Percentiles rank a stretch among this genome's conserved stretches.
phyloP scores from a whole-genome alignment of 768 basidiomycete species.

The Plicaturopsis crispa region DNA sequence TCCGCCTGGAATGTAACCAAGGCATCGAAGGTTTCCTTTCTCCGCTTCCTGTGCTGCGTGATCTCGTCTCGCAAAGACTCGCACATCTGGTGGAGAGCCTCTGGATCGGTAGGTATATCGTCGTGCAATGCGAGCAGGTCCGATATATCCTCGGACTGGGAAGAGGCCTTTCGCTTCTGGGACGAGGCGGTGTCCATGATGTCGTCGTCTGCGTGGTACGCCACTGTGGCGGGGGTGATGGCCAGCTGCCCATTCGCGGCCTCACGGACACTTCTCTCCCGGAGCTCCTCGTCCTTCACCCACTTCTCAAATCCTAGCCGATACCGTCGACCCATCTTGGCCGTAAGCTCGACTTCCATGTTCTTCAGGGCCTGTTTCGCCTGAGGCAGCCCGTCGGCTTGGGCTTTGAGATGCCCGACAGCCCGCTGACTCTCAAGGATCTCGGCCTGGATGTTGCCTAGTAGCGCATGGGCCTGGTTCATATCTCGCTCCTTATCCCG shows the following conservation, averaged over 20 bases:
- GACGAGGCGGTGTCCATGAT: conserved; percentile 27
- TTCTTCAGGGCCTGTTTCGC: conserved; percentile 50
- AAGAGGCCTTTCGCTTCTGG: conserved; percentile 44
- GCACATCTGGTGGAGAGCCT: conserved; percentile 45
- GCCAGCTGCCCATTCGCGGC: conserved; percentile 50
- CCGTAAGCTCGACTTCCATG: conserved; percentile 57
- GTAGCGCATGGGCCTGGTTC: conserved; percentile 79
- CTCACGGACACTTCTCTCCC: conserved; percentile 65
- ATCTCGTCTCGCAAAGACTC: conserved; percentile 61
- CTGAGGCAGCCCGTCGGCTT: conserved; percentile 59
- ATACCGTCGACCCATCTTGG: conserved; percentile 78
- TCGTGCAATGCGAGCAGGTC: conserved; percentile 56
- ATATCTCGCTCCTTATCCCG: conserved; percentile 88
- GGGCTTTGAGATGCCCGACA: conserved; percentile 58
- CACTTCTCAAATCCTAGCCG: conserved; percentile 90
- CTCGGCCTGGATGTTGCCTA: conserved; percentile 83
- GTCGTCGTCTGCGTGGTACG: conserved; percentile 40
- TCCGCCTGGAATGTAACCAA: conserved; percentile 81
- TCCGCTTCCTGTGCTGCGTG: conserved; percentile 52
- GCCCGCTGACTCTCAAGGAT: conserved; percentile 79
- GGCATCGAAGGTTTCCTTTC: conserved; percentile 67
- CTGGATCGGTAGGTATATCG: conserved; percentile 50
- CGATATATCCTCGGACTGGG: conserved; percentile 48
- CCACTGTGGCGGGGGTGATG: conserved; percentile 35
- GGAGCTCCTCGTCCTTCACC: conserved; percentile 75